phyloP scores from a whole-genome alignment of 495 filamentous ascomycete species.

The Penicillium canariense region DNA sequence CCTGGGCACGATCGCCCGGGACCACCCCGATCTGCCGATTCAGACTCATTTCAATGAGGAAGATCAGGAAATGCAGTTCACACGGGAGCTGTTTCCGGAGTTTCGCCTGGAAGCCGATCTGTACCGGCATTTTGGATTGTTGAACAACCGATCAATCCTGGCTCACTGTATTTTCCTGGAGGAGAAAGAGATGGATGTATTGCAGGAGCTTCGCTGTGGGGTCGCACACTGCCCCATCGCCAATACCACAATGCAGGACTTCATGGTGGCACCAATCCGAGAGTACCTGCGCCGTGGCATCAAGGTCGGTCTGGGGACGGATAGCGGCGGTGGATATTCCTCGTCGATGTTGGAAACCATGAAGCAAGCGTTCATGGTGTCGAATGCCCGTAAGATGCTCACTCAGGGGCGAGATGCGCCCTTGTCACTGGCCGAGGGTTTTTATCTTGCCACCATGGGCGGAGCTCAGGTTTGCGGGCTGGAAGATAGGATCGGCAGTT shows the following conservation, averaged over 20 bases:
- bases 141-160: conserved; percentile 56
- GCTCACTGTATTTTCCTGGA: conserved; percentile 61
- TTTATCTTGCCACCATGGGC: conserved; percentile 61
- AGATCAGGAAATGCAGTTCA: conserved; percentile 52
- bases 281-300: conserved; percentile 55
- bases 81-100: conserved; percentile 50
- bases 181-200: conserved; percentile 49
- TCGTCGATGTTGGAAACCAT: conserved; percentile 59
- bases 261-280: conserved; percentile 59
- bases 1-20: conserved; percentile 48
- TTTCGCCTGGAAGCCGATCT: conserved; percentile 54
- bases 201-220: conserved; percentile 51
- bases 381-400: conserved; percentile 50
- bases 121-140: conserved; percentile 51
- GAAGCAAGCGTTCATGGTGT: conserved; percentile 60
- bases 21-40: conserved; percentile 53
- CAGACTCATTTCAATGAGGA: conserved; percentile 68
- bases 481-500: conserved; percentile 53
- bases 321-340: conserved; percentile 64
- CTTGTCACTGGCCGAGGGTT: conserved; percentile 52
- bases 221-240: conserved; percentile 63
- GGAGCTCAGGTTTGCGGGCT: conserved; percentile 62
- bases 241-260: conserved; percentile 61
- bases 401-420: conserved; percentile 47
- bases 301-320: conserved; percentile 65